Evolutionary conservation across 202 grass and related monocot genomes (phyloP), one percentile per base, ranked within the genome.

Genomic region (Saccharum hybrid): DNA sequence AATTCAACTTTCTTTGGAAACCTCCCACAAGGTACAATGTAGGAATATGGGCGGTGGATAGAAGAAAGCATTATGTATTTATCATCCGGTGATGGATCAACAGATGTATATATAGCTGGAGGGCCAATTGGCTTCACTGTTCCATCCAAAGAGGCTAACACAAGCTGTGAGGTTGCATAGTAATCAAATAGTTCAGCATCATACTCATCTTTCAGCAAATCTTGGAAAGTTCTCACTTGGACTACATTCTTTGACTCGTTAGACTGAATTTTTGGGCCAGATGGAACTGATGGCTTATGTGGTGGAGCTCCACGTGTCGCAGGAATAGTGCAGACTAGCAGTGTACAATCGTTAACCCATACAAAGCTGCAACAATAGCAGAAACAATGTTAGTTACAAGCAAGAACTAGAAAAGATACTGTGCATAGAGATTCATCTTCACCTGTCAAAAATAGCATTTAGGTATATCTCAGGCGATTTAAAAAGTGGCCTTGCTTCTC

Each of bases 361-460:
- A 96, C 88, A 84, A 94, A 99, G 72, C 93, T 99, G 86, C 74
- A 83, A 80, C 59, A 64, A 74, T 37, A 81, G 34, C 33, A 91
- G 33, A 71, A 40, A 39, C 0, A 61, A 56, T 22, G 39, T 87
- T 40, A 72, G 45, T 71, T 79, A 69, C 36, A 87, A 91, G 56
- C 37, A 90, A 41, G 4, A 77, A 75, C 33, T 70, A 36, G 56
- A 22, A 85, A 85, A 49, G 14, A 23, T 43, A 79, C 30, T n/a
- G 34, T 39, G 26, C 22, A 59, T 71, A 74, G 0, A 73, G n/a
- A 77, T 82, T 87, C 40, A 67, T 54, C 37, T 73, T 89, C 74
- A 92, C 96, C 91, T 99, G 87, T 99, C 91, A 90, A 99, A 98
- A 84, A 99, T 88, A 76, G 96, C 83, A 86, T 96, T 99, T 70